phyloP scores from a whole-genome alignment of 306 rosid genomes.

The Cicer yamashitae region DNA sequence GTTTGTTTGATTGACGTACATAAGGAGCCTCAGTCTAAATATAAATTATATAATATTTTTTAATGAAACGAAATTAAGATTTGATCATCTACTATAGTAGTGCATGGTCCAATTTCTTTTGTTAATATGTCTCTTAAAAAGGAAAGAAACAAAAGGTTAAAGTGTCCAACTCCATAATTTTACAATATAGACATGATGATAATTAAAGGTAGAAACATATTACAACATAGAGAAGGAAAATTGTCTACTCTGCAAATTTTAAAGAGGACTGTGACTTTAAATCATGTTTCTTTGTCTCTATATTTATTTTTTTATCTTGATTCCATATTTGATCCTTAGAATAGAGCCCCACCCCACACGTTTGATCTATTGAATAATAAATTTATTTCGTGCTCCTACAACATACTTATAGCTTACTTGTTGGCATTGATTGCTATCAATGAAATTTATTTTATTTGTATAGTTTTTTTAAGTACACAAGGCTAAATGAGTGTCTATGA shows the following conservation, averaged over 20 bases:
- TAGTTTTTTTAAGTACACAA: too few relatives aligned
- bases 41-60: not conserved
- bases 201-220: conserved; percentile 44
- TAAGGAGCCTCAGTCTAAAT: not conserved
- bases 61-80: not conserved
- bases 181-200: conserved; percentile 20
- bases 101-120: conserved; percentile 20
- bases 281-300: conserved; percentile 58
- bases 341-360: conserved; percentile 44
- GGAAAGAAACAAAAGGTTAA: conserved; percentile 25
- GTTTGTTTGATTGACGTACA: conserved; percentile 15
- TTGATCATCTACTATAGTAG: too few relatives aligned
- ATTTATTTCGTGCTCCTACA: conserved; percentile 29
- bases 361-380: conserved; percentile 36
- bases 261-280: conserved; percentile 52
- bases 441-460: not conserved
- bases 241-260: conserved; percentile 54
- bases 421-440: conserved; percentile 11
- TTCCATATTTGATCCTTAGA: conserved; percentile 42
- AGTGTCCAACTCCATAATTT: conserved; percentile 23
- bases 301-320: conserved; percentile 43
- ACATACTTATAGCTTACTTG: conserved; percentile 38
- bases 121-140: conserved; percentile 37
- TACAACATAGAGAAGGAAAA: conserved; percentile 39
- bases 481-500: too few relatives aligned